These are phyloP conservation scores for Helichrysum umbraculigerum DNA, from an alignment of 129 eudicot genomes.

Conservation along the genomic window DNA sequence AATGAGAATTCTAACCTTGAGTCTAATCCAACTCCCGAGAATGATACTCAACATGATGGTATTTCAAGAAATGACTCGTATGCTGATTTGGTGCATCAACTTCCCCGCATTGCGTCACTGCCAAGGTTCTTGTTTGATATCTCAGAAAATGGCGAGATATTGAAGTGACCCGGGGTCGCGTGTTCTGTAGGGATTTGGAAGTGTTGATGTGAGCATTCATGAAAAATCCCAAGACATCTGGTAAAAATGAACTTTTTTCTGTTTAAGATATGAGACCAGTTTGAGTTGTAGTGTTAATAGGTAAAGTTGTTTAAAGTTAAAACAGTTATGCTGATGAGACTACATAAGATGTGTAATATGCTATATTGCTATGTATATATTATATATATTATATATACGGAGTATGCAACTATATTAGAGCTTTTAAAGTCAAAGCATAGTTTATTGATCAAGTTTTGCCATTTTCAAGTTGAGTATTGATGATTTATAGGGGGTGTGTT, in stretches of 20 bases:
- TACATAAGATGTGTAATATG: constrained; percentile 15
- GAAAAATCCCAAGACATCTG: constrained; percentile 29
- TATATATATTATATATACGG: background rate
- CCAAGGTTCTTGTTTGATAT: constrained; percentile 50
- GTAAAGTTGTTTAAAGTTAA: constrained; percentile 6
- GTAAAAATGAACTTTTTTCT: background rate
- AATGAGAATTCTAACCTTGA: constrained; percentile 23
- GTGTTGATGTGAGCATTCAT: constrained; percentile 39
- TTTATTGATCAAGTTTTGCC: background rate
- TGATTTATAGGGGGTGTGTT: background rate
- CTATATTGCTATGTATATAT: background rate
- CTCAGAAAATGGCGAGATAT: constrained; percentile 41
- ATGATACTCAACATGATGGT: background rate
- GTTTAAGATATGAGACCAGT: background rate
- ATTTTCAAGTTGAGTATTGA: background rate
- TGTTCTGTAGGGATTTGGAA: constrained; percentile 31
- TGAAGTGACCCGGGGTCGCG: constrained; percentile 22
- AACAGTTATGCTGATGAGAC: constrained; percentile 26
- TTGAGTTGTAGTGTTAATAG: constrained; percentile 17
- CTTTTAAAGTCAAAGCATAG: constrained; percentile 1
- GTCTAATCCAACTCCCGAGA: constrained; percentile 12
- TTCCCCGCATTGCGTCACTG: constrained; percentile 68
- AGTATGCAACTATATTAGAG: constrained; percentile 23
- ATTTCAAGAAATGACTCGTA: constrained; percentile 65
- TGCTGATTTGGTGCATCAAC: constrained; percentile 57